These are phyloP conservation scores for Neonothopanus nambi DNA, from an alignment of 1,284 basidiomycete genomes.

Conservation along the genomic window DNA sequence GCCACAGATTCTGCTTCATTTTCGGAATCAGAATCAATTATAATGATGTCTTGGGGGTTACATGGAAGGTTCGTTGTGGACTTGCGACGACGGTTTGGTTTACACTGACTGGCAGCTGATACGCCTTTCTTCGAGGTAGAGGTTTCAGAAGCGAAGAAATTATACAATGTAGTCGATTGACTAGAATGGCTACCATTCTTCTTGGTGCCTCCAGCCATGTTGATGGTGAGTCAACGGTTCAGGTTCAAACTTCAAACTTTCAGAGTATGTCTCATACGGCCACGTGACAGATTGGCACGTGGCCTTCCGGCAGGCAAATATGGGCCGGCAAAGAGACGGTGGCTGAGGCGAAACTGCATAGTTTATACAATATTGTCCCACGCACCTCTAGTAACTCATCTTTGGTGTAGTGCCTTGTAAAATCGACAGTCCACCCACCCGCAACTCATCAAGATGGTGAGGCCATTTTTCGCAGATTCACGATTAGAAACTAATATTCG, in stretches of 20 bases:
- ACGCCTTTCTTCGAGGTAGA: conserved; percentile 12
- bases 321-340: no score
- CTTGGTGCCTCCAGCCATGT: conserved; percentile 8
- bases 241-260: no score
- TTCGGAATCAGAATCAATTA: conserved; percentile 62
- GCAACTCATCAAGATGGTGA: not conserved
- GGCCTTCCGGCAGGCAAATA: no score
- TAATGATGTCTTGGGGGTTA: conserved; percentile 44
- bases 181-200: conserved; percentile 5
- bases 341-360: no score
- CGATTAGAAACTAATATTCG: not conserved
- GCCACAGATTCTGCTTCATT: conserved; percentile 30
- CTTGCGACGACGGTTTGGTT: conserved; percentile 1
- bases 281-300: no score
- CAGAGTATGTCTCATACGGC: no score
- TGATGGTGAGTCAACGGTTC: no score
- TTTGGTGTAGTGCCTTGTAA: no score
- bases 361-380: no score
- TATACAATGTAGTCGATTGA: conserved; percentile 19
- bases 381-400: no score
- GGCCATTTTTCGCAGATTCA: not conserved
- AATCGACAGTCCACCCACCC: not conserved
- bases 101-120: conserved; percentile 11
- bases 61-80: conserved; percentile 10
- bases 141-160: conserved; percentile 21